These are phyloP conservation scores for Centella asiatica DNA, from an alignment of 129 eudicot genomes.

Conservation along the genomic window DNA sequence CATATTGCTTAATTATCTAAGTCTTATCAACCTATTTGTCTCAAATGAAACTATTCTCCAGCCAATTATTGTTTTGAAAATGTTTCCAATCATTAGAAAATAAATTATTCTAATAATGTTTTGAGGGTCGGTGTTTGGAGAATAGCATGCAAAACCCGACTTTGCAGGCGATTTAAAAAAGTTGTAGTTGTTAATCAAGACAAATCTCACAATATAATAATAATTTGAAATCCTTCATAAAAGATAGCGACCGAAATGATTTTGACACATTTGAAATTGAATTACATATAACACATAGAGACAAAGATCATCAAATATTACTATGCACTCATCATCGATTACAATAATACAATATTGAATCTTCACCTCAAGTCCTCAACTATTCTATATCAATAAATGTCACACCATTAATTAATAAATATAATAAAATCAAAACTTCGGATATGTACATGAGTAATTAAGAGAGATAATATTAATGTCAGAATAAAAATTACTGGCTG, in stretches of 20 bases:
- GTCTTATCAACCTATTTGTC: too few relatives aligned
- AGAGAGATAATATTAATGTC: too few relatives aligned
- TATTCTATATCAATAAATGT: not conserved
- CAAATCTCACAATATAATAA: not conserved
- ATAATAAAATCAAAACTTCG: not conserved
- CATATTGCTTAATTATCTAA: too few relatives aligned
- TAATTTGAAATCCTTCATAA: not conserved
- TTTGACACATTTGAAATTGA: not conserved
- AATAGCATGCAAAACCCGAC: not conserved
- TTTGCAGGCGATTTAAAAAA: not conserved
- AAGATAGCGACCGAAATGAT: constrained; percentile 9
- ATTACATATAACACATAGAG: not conserved
- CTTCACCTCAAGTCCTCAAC: constrained; percentile 10
- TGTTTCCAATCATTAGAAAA: too few relatives aligned
- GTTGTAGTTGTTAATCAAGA: constrained; percentile 12
- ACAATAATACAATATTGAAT: constrained; percentile 6
- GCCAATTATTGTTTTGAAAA: too few relatives aligned
- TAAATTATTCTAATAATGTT: too few relatives aligned
- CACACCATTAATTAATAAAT: not conserved
- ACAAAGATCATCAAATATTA: constrained; percentile 2
- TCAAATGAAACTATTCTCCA: too few relatives aligned
- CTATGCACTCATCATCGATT: constrained; percentile 9
- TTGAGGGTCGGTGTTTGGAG: not conserved
- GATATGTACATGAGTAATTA: too few relatives aligned
- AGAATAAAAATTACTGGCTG: too few relatives aligned